Percentiles rank a stretch among this genome's conserved stretches.
phyloP scores from a whole-genome alignment of 2,329 filamentous ascomycete genomes.

The Hypomyces rosellus region DNA sequence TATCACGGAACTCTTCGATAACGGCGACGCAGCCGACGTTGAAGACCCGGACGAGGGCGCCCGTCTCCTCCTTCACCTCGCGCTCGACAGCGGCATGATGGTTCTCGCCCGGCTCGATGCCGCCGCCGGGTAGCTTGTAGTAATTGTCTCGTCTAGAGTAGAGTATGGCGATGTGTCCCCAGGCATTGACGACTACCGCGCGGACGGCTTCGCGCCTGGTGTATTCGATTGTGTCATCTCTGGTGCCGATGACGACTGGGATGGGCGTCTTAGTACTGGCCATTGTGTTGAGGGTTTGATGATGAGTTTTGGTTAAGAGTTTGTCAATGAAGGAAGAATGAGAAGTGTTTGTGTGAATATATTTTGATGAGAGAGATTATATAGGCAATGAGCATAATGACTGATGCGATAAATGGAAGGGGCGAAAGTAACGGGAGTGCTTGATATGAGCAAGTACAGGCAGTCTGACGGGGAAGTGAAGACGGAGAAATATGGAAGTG shows the following conservation, averaged over 20 bases:
- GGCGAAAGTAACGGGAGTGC: too few relatives aligned
- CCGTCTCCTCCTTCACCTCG: constrained; percentile 12
- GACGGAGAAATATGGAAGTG: too few relatives aligned
- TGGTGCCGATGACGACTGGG: constrained; percentile 8
- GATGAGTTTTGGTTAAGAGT: too few relatives aligned
- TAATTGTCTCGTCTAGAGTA: constrained; percentile 10
- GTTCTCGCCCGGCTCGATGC: constrained; percentile 8
- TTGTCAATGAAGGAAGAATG: too few relatives aligned
- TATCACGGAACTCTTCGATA: constrained; percentile 12
- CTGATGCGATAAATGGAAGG: too few relatives aligned
- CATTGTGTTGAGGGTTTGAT: too few relatives aligned
- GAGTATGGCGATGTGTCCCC: constrained; percentile 6
- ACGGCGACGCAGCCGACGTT: constrained; percentile 4
- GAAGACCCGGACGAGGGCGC: constrained; percentile 1
- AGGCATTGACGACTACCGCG: constrained; percentile 4
- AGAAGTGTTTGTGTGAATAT: too few relatives aligned
- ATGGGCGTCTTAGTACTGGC: neutral
- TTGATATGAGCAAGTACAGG: too few relatives aligned
- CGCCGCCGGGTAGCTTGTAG: constrained; percentile 14
- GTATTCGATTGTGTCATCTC: constrained; percentile 1
- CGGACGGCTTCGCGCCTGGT: constrained; percentile 7
- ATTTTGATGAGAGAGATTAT: too few relatives aligned
- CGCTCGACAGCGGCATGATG: constrained; percentile 3
- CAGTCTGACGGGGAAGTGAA: too few relatives aligned
- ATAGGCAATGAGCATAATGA: too few relatives aligned